Evolutionary conservation across 345 rosid genomes (phyloP).

Genomic region (Kandelia obovata): DNA sequence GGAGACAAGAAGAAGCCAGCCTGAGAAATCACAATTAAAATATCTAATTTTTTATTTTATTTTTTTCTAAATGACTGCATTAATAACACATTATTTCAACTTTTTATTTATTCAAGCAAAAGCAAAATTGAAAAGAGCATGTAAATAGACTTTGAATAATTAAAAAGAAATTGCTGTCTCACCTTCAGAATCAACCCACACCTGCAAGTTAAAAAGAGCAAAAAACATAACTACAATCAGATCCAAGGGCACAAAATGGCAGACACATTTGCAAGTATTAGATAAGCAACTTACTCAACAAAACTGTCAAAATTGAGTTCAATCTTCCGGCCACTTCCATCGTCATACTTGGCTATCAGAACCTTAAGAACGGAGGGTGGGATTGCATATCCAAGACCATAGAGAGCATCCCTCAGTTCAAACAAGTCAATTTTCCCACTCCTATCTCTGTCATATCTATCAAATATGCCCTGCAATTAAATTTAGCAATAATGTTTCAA

Average conservation of each 20-base stretch:
- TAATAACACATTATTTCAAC: too few species aligned
- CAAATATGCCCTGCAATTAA: slow-evolving; percentile 49
- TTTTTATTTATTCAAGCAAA: neutral
- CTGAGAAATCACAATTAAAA: neutral
- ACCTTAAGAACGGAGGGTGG: slow-evolving; percentile 64
- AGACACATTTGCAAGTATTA: neutral
- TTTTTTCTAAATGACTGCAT: neutral
- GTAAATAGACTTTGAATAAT: neutral
- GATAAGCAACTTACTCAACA: slow-evolving; percentile 49
- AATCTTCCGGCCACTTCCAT: slow-evolving; percentile 38
- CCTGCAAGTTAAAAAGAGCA: slow-evolving; percentile 36
- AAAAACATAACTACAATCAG: slow-evolving; percentile 1
- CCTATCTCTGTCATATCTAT: slow-evolving; percentile 62
- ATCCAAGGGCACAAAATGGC: neutral
- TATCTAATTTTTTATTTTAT: neutral
- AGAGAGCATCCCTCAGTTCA: slow-evolving; percentile 61
- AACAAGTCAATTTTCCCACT: slow-evolving; percentile 55
- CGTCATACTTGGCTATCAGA: slow-evolving; percentile 47
- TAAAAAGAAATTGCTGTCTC: slow-evolving; percentile 1
- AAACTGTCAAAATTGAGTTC: slow-evolving; percentile 62
- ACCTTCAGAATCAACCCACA: slow-evolving; percentile 79
- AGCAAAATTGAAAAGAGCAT: neutral
- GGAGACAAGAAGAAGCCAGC: neutral
- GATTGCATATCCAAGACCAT: slow-evolving; percentile 50
- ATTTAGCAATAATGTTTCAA: neutral